Evolutionary conservation across 176 grass and related monocot genomes (phyloP).

Genomic region (Dendrocalamus sinicus): DNA sequence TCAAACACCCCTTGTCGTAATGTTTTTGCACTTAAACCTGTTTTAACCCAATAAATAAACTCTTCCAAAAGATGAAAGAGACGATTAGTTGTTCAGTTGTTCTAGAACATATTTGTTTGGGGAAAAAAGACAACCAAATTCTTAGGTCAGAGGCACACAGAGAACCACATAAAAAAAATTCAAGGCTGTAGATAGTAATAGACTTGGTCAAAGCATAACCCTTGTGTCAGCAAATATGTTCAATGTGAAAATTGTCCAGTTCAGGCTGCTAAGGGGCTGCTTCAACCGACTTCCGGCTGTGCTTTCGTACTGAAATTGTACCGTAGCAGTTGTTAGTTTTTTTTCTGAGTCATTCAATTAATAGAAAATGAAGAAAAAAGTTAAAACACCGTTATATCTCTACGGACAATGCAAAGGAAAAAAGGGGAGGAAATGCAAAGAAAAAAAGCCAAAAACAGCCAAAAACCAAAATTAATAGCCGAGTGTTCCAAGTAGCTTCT

Average conservation of each 20-base stretch:
- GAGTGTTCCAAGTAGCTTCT: too few relatives aligned
- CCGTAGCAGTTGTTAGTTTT: too few relatives aligned
- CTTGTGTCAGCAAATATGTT: conserved; percentile 34
- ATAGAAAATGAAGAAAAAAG: too few relatives aligned
- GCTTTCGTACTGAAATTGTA: too few relatives aligned
- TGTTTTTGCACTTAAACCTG: not conserved
- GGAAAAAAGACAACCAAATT: not conserved
- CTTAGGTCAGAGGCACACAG: not conserved
- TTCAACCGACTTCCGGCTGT: too few relatives aligned
- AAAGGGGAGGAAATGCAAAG: too few relatives aligned
- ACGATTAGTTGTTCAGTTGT: not conserved
- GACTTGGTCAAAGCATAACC: conserved; percentile 34
- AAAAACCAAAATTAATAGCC: too few relatives aligned
- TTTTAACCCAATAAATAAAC: not conserved
- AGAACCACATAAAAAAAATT: not conserved
- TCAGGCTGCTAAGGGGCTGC: not conserved
- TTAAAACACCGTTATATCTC: too few relatives aligned
- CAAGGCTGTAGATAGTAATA: not conserved
- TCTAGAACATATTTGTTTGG: not conserved
- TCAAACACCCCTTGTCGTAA: not conserved
- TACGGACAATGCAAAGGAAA: too few relatives aligned
- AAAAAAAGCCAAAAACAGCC: too few relatives aligned
- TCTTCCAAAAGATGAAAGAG: not conserved
- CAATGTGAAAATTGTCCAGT: not conserved
- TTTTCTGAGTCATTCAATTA: too few relatives aligned